A percentile compares a stretch with the other conserved stretches of the same genome.
phyloP scores from a whole-genome alignment of 495 filamentous ascomycete genomes.

The Chaetomidium leptoderma region DNA sequence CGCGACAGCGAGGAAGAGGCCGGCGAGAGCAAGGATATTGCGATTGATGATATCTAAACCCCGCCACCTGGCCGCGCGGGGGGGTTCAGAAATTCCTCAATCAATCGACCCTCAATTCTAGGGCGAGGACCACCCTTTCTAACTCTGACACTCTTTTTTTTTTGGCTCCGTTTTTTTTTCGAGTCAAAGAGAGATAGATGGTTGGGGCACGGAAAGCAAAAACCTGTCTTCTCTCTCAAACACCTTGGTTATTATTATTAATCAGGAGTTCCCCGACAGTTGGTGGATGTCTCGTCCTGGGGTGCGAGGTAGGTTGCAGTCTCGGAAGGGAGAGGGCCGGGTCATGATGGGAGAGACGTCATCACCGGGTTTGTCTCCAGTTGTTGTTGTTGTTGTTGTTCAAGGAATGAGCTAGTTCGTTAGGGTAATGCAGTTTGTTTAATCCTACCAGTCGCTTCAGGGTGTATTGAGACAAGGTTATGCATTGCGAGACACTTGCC shows the following conservation, averaged over 20 bases:
- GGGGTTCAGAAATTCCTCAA: background rate
- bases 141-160: background rate
- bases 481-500: background rate
- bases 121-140: conserved; percentile 21
- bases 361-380: conserved; percentile 27
- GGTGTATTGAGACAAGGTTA: background rate
- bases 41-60: conserved; percentile 69
- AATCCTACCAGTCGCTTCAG: background rate
- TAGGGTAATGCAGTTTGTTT: conserved; percentile 13
- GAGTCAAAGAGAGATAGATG: conserved; percentile 4
- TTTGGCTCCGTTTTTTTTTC: background rate
- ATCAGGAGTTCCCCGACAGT: conserved; percentile 46
- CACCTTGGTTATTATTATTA: conserved; percentile 14
- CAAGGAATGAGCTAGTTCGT: background rate
- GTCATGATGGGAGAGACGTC: conserved; percentile 52
- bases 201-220: conserved; percentile 26
- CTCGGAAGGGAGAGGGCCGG: conserved; percentile 21
- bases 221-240: conserved; percentile 64
- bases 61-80: background rate
- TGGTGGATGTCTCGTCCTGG: conserved; percentile 28
- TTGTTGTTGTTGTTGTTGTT: no score
- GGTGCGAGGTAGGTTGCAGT: conserved; percentile 4
- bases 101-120: background rate
- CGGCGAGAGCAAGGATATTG: conserved; percentile 59
- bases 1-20: conserved; percentile 68